Evolutionary conservation across 2,329 filamentous ascomycete genomes (phyloP), one percentile per base, ranked within the genome.

Genomic region (Camptophora hylomeconis): DNA sequence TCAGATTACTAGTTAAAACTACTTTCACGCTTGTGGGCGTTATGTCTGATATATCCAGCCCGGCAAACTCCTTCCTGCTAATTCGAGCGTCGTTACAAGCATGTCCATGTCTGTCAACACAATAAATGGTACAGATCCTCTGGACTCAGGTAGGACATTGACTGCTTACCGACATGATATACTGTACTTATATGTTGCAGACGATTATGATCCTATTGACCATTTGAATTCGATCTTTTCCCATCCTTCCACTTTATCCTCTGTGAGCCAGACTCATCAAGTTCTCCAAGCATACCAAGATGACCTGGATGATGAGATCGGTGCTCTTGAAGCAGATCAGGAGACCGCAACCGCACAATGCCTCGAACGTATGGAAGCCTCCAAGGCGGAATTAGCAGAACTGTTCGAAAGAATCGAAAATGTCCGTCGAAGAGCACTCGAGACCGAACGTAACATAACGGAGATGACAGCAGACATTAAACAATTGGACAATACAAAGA

Each of bases 381-480:
- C 89, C 24, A 87, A 94, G 59, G 70, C 74, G 32, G 89, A 95
- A 58, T 72, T 98, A 38, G 79, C 80, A 11, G 76, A 80, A 44
- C 73, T 98, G 20, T 94, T 98, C 64, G 74, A 75, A 47, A 92
- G 92, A 60, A 94, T 98, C 53, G 87, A 95, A 54, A 80, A 76
- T 41, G 87, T 98, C 31, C 80, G 86, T 31, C 77, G 78, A 45
- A 75, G 87, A 29, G 89, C 89, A 20, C 72, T 92, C 45, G 75
- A 86, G 63, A 95, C 89, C 12, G 89, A 98, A 57, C 78, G 84
- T 52, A 80, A 86, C 42, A 98, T 98, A 50, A 94, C 87, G 25
- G 84, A 84, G 43, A 98, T 98, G 89, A 98, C 89, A 37, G 84
- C 89, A 34, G 89, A 98, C 50, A 98, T 98, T 54, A 98, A 98